These are phyloP conservation scores for Yueomyces sinensis DNA, from an alignment of 805 yeast species.

Conservation along the genomic window DNA sequence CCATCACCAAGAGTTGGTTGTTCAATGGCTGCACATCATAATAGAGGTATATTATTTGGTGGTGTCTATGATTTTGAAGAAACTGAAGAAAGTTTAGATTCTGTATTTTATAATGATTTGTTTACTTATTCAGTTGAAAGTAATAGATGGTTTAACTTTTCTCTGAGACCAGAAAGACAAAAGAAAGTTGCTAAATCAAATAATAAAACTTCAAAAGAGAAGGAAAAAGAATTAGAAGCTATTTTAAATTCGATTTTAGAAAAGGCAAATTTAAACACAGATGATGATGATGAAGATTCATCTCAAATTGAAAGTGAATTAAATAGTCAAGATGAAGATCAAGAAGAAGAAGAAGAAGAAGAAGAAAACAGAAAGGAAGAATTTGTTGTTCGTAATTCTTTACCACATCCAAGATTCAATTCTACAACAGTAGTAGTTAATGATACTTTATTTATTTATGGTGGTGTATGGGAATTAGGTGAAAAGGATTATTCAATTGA, in stretches of 20 bases:
- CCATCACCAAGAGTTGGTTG: slow-evolving; percentile 95
- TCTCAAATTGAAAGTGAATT: slow-evolving; percentile 18
- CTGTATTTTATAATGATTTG: slow-evolving; percentile 69
- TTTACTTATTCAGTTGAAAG: slow-evolving; percentile 73
- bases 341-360: slow-evolving; percentile 27
- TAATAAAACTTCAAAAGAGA: slow-evolving; percentile 31
- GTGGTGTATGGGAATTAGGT: slow-evolving; percentile 83
- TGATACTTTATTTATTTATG: slow-evolving; percentile 71
- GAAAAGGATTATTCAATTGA: slow-evolving; percentile 79
- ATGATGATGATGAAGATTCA: slow-evolving; percentile 28
- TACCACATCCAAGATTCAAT: slow-evolving; percentile 87
- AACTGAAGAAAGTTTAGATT: slow-evolving; percentile 82
- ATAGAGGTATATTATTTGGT: slow-evolving; percentile 86
- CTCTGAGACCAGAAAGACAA: slow-evolving; percentile 6
- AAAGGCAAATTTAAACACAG: slow-evolving; percentile 57
- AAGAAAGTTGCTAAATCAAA: slow-evolving; percentile 34
- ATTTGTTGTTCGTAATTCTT: slow-evolving; percentile 41
- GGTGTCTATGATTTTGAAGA: slow-evolving; percentile 94
- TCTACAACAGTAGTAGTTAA: slow-evolving; percentile 75
- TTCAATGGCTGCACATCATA: slow-evolving; percentile 67
- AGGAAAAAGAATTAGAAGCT: slow-evolving; percentile 74
- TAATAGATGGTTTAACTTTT: slow-evolving; percentile 75
- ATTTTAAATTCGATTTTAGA: slow-evolving; percentile 61
- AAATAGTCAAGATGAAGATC: slow-evolving; percentile 22
- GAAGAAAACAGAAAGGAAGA: slow-evolving; percentile 30